phyloP scores from a whole-genome alignment of 306 rosid genomes.

The Echinosophora koreensis region DNA sequence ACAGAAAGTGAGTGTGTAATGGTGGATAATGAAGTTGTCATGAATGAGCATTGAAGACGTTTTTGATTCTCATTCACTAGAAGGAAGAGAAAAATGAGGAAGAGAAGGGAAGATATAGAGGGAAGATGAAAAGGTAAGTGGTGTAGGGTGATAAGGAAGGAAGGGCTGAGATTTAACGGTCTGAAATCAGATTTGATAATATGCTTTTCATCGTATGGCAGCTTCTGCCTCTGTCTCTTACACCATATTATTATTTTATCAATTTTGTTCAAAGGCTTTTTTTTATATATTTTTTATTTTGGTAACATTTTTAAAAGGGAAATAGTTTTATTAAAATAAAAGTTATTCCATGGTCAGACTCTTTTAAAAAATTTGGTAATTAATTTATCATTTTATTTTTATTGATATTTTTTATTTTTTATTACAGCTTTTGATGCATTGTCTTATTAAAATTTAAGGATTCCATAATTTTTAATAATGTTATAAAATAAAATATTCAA shows the following conservation, averaged over 20 bases:
- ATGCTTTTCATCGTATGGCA: slow-evolving; percentile 49
- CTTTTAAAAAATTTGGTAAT: too few species aligned
- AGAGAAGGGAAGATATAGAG: slow-evolving; percentile 30
- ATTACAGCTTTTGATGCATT: too few species aligned
- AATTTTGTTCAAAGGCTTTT: not conserved
- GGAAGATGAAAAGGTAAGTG: not conserved
- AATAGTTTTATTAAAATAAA: too few species aligned
- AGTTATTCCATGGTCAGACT: too few species aligned
- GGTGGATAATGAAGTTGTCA: slow-evolving; percentile 54
- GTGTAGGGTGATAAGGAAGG: slow-evolving; percentile 74
- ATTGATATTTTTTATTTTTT: too few species aligned
- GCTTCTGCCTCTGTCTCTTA: not conserved
- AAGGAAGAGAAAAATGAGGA: not conserved
- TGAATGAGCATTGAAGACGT: not conserved
- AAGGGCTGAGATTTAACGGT: slow-evolving; percentile 78
- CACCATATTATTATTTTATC: slow-evolving; percentile 3
- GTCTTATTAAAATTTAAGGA: too few species aligned
- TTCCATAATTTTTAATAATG: too few species aligned
- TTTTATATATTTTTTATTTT: too few species aligned
- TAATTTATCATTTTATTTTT: too few species aligned
- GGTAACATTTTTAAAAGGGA: too few species aligned
- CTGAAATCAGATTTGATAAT: slow-evolving; percentile 45
- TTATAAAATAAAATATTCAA: too few species aligned
- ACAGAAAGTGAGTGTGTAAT: not conserved
- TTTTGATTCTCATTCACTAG: slow-evolving; percentile 29